Base-by-base conservation (phyloP, 2,329 filamentous ascomycete genomes). In the Thielaviopsis punctulata region DNA sequence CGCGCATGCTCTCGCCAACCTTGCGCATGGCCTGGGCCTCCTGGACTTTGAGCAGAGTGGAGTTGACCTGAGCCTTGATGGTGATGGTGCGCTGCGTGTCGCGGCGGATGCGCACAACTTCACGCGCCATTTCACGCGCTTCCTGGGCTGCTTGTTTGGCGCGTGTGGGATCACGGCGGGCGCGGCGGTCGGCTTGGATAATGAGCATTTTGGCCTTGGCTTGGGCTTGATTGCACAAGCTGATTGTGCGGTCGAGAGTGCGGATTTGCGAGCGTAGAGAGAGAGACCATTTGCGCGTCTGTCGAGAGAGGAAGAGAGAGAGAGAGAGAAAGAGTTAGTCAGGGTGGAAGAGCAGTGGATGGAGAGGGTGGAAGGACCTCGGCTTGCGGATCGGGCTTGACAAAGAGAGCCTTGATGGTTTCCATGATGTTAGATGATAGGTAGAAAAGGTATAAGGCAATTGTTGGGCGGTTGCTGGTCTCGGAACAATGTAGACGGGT, bases 1-100 rank as follows among this genome's bases (percentile, higher is more conserved):
- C 82, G 59, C 79, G 77, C 62, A 98, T 88, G 61, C 83, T 88
- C 45, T 89, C 90, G 68, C 96, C 89, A 57, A 98, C 96, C 73
- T 94, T 94, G 59, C 87, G 82, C 60, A 96, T 82, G 1, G 87
- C 86, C 66, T 96, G 96, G 1, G 92, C 89, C 69, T 96, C 90
- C 62, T 89, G 87, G 62, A 98, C 90, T 68, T 96, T 92, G 88
- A 96, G 94, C 67, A 90, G 83, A 44, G 98, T 90, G 59, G 84
- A 90, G 63, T 82, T 81, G 47, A 98, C 77, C 68, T 96, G 92
- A 1, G 92, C 92, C 64, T 93, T 93, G 60, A 82, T 84, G 0
- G 90, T 96, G 18, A 83, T 74, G 39, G 96, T 75, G 4, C 92
- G 80, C 25, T 74, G 69, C 18, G 75, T 76, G 57, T 88, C 81